Evolutionary conservation across 2,329 filamentous ascomycete species (phyloP), one percentile per base, ranked within the genome.

Genomic region (Diaporthe ilicicola): DNA sequence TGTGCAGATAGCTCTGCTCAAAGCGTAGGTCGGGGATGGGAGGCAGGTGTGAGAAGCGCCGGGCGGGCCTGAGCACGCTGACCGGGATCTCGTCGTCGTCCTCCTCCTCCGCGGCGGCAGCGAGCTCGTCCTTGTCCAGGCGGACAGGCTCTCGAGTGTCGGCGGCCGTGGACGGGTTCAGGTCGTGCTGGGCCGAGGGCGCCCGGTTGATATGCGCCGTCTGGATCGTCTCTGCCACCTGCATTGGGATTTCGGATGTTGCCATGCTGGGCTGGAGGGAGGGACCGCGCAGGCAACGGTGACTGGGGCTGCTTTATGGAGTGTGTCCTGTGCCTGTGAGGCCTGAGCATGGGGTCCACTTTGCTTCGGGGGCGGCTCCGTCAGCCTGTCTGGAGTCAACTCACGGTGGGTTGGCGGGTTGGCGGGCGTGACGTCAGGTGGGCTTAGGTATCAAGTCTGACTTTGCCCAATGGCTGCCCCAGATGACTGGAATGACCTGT

Each of bases 1-100:
- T 97, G 76, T 93, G 92, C 69, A 99, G 88, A 81, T 99, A 99
- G 86, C 95, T 98, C 87, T 99, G 96, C 84, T 99, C 96, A 83
- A 98, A 98, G 53, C 96, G 90, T 75, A 99, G 85, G 83, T 99
- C 96, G 4, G 95, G 94, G 78, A 98, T 88, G 10, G 90, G 89
- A 37, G 88, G 89, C 68, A 91, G 83, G 50, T 82, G 80, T 44
- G 82, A 80, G 56, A 78, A 77, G 59, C 84, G 85, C 65, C 83
- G 83, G 69, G 85, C 81, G 56, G 90, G 85, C 53, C 85, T 85
- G 65, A 94, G 81, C 6, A 92, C 86, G 74, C 89, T 92, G 73
- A 91, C 85, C 15, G 92, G 92, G 27, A 94, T 90, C 69, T 93
- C 92, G 71, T 92, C 90, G 64, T 91, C 89, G 34, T 88, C 86